Evolutionary conservation across 2,329 filamentous ascomycete species (phyloP).

Genomic region (Alternaria angustiovoidea): DNA sequence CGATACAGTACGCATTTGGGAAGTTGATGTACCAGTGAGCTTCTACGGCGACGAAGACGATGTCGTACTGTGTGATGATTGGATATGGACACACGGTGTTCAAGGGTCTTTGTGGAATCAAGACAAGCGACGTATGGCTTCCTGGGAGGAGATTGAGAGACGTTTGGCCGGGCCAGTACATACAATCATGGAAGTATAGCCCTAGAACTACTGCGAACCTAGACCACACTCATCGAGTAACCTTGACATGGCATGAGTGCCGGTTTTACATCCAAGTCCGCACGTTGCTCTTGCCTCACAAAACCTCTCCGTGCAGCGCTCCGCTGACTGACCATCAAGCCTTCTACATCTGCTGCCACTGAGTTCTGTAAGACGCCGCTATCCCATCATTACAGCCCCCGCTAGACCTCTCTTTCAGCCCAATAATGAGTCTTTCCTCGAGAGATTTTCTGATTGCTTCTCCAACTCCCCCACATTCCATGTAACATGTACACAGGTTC

Average conservation of each 20-base stretch:
- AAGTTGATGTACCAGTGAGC: constrained; percentile 38
- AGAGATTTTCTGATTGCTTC: neutral
- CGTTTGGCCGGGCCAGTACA: constrained; percentile 23
- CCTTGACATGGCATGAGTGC: neutral
- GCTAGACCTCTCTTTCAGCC: neutral
- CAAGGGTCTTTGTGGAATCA: constrained; percentile 32
- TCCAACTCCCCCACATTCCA: constrained; percentile 2
- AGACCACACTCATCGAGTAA: neutral
- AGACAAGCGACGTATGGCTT: constrained; percentile 32
- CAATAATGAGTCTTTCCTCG: neutral
- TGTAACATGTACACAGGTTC: neutral
- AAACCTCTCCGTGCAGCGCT: too few species aligned
- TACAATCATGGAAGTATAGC: neutral
- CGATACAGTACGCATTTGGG: constrained; percentile 37
- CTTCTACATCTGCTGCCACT: neutral
- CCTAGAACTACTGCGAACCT: neutral
- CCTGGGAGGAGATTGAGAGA: constrained; percentile 27
- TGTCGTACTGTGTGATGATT: constrained; percentile 31
- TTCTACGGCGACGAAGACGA: constrained; percentile 43
- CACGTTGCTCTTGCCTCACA: too few species aligned
- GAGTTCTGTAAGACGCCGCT: neutral
- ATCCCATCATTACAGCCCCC: neutral
- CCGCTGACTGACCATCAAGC: neutral
- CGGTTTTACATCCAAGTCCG: neutral
- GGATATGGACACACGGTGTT: constrained; percentile 37